A percentile compares a stretch with the other conserved stretches of the same genome.
Evolutionary conservation across 345 rosid genomes (phyloP).

Genomic region (Sonneratia alba): DNA sequence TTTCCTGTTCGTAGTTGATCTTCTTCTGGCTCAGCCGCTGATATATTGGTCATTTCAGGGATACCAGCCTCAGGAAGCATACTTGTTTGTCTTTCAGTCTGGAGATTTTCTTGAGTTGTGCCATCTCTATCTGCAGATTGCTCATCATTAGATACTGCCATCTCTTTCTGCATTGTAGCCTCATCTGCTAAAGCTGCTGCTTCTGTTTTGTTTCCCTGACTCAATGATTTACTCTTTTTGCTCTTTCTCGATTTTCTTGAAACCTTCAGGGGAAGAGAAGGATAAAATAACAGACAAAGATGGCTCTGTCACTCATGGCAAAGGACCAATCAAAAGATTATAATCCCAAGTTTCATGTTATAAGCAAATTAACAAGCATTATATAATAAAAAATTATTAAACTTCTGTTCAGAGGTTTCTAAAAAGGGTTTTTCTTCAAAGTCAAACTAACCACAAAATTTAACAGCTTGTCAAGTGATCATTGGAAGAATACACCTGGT

Average conservation of each 20-base stretch:
- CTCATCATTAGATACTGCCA: conserved; percentile 22
- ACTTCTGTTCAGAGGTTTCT: background rate
- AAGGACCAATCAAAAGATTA: background rate
- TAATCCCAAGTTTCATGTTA: background rate
- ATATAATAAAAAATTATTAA: no score
- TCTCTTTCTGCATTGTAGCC: conserved; percentile 24
- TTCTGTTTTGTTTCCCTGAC: conserved; percentile 30
- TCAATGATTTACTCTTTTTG: conserved; percentile 38
- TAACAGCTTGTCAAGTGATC: background rate
- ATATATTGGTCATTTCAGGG: conserved; percentile 18
- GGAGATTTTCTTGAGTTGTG: conserved; percentile 17
- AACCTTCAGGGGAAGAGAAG: conserved; percentile 38
- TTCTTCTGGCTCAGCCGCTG: conserved; percentile 21
- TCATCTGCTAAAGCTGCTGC: conserved; percentile 21
- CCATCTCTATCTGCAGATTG: conserved; percentile 20
- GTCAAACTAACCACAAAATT: background rate
- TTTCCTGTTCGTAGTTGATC: conserved; percentile 25
- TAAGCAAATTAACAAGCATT: no score
- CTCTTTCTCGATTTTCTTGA: conserved; percentile 65
- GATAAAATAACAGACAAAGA: background rate
- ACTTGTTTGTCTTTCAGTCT: conserved; percentile 11
- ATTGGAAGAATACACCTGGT: background rate
- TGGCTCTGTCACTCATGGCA: background rate
- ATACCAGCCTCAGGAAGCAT: conserved; percentile 17
- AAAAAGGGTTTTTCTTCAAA: background rate